A percentile compares a stretch with the other conserved stretches of the same genome.
These are phyloP conservation scores for Pogostemon cablin DNA, from an alignment of 257 asterid species.

Conservation along the genomic window DNA sequence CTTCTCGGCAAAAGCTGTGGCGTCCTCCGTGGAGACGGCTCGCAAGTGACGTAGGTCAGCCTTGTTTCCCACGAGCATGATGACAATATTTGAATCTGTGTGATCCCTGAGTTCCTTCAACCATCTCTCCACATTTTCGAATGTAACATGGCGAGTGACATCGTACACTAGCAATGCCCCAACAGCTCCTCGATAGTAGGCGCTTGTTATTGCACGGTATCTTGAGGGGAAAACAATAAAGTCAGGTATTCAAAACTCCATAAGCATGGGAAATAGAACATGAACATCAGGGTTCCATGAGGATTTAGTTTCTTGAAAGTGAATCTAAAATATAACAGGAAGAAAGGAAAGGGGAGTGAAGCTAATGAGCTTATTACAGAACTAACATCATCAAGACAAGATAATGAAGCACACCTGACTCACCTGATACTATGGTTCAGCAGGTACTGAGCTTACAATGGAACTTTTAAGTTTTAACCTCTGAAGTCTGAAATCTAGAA, in stretches of 20 bases:
- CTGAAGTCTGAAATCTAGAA: not conserved
- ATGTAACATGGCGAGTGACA: constrained; percentile 44
- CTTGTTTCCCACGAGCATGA: constrained; percentile 44
- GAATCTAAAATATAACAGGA: not conserved
- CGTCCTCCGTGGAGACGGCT: constrained; percentile 46
- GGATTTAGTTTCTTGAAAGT: constrained; percentile 3
- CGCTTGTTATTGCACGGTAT: constrained; percentile 51
- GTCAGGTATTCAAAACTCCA: not conserved
- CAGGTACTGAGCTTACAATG: too few species aligned
- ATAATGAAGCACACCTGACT: not conserved
- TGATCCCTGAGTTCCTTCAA: constrained; percentile 47
- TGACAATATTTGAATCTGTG: constrained; percentile 41
- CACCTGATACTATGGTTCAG: not conserved
- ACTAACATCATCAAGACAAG: not conserved
- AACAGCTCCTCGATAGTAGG: constrained; percentile 50
- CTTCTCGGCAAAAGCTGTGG: constrained; percentile 43
- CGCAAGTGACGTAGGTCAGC: constrained; percentile 43
- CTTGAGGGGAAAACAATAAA: constrained; percentile 28
- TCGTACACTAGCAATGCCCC: constrained; percentile 48
- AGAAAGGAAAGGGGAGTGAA: not conserved
- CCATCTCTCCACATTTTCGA: constrained; percentile 50
- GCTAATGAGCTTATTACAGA: not conserved
- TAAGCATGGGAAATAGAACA: not conserved
- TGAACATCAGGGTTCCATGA: constrained; percentile 13
- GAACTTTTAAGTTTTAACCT: not conserved